These are phyloP conservation scores for Diaporthe vexans DNA, from an alignment of 2,329 filamentous ascomycete species.

Conservation along the genomic window DNA sequence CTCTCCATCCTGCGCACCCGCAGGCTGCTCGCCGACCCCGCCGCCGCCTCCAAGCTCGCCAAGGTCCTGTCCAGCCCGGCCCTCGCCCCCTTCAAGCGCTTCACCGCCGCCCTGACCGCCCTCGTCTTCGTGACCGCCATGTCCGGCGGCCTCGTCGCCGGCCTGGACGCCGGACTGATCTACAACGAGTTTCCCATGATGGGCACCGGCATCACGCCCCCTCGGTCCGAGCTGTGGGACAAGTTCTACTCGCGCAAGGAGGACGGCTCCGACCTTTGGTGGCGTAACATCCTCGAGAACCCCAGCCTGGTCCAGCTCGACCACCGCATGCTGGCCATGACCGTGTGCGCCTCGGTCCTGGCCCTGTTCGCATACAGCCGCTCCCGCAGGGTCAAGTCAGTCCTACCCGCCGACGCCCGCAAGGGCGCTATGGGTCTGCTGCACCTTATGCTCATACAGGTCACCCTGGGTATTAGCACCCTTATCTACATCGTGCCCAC, in stretches of 20 bases:
- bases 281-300: constrained; percentile 98
- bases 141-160: constrained; percentile 93
- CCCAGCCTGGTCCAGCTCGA: constrained; percentile 95
- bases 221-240: constrained; percentile 85
- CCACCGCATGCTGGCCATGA: constrained; percentile 91
- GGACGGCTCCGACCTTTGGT: constrained; percentile 88
- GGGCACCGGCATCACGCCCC: constrained; percentile 87
- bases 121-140: constrained; percentile 92
- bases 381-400: constrained; percentile 68
- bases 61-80: constrained; percentile 74
- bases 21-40: constrained; percentile 77
- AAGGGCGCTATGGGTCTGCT: constrained; percentile 84
- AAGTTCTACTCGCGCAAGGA: constrained; percentile 85
- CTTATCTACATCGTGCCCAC: constrained; percentile 95
- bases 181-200: constrained; percentile 99
- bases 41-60: constrained; percentile 71
- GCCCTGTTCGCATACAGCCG: constrained; percentile 86
- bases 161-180: constrained; percentile 94
- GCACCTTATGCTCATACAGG: constrained; percentile 86
- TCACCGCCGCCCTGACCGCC: constrained; percentile 76
- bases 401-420: constrained; percentile 73
- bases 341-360: constrained; percentile 86
- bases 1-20: constrained; percentile 86
- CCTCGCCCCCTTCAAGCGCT: constrained; percentile 81
- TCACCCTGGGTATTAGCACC: constrained; percentile 88